phyloP scores from a whole-genome alignment of 108 stramenopile genomes.

The Nitzschia inconspicua region DNA sequence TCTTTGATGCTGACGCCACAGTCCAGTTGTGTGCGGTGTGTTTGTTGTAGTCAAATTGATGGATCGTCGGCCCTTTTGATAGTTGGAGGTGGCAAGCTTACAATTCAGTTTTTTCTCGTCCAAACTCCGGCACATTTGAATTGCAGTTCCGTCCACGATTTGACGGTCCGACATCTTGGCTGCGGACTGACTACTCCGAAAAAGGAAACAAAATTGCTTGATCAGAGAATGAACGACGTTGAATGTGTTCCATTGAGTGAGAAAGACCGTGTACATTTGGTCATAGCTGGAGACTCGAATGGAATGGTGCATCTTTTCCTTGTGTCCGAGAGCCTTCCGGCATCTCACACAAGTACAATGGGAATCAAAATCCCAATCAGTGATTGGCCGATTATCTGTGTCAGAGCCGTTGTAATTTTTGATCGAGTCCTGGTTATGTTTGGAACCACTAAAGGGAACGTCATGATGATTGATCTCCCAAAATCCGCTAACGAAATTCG shows the following conservation, averaged over 20 bases:
- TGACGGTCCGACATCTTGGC: slow-evolving; percentile 41
- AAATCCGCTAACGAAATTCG: background rate
- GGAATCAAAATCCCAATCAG: slow-evolving; percentile 8
- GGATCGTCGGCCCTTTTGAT: slow-evolving; percentile 41
- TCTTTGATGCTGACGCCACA: slow-evolving; percentile 54
- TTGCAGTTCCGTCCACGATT: slow-evolving; percentile 6
- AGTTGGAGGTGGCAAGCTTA: slow-evolving; percentile 67
- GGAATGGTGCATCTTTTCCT: slow-evolving; percentile 52
- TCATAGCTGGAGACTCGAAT: slow-evolving; percentile 71
- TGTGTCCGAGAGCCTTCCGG: slow-evolving; percentile 23
- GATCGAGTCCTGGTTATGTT: slow-evolving; percentile 38
- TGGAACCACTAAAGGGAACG: slow-evolving; percentile 65
- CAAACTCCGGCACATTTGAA: slow-evolving; percentile 5
- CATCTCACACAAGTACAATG: background rate
- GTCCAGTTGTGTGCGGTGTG: slow-evolving; percentile 70
- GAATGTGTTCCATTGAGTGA: slow-evolving; percentile 43
- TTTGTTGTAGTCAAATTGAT: slow-evolving; percentile 38
- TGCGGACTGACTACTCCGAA: slow-evolving; percentile 22
- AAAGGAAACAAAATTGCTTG: slow-evolving; percentile 51
- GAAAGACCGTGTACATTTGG: slow-evolving; percentile 20
- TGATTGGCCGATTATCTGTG: slow-evolving; percentile 56
- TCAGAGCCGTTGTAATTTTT: slow-evolving; percentile 27
- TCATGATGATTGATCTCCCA: slow-evolving; percentile 51
- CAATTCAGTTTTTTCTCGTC: slow-evolving; percentile 59
- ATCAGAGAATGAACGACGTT: slow-evolving; percentile 78